A percentile compares a stretch with the other conserved stretches of the same genome.
These are phyloP conservation scores for Chaetomium strumarium DNA, from an alignment of 2,329 filamentous ascomycete species.

Conservation along the genomic window DNA sequence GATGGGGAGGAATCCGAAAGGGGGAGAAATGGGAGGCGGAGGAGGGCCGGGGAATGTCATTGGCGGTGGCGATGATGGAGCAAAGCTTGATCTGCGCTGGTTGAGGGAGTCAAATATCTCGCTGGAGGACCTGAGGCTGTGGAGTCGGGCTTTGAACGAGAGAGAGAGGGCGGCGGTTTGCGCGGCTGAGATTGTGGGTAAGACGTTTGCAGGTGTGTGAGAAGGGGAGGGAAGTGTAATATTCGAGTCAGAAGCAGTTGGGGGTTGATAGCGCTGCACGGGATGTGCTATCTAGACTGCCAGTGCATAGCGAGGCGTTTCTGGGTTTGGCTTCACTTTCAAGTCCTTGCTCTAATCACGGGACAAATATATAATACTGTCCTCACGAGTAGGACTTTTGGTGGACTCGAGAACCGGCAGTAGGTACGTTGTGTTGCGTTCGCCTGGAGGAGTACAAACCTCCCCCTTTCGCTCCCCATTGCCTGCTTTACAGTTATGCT, in stretches of 20 bases:
- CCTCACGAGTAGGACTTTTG: too few species aligned
- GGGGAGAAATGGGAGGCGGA: not conserved
- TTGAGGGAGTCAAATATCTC: slow-evolving; percentile 24
- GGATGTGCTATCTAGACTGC: not conserved
- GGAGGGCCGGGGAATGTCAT: slow-evolving; percentile 17
- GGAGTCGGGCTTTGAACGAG: slow-evolving; percentile 23
- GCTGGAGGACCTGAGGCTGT: slow-evolving; percentile 27
- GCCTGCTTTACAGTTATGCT: too few species aligned
- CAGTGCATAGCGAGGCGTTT: slow-evolving; percentile 10
- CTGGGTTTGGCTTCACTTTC: not conserved
- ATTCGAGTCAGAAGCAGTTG: not conserved
- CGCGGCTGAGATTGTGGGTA: slow-evolving; percentile 26
- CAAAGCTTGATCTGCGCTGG: slow-evolving; percentile 18
- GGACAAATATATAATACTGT: not conserved
- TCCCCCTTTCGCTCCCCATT: too few species aligned
- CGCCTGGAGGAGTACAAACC: too few species aligned
- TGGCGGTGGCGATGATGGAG: slow-evolving; percentile 2
- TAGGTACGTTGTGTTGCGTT: too few species aligned
- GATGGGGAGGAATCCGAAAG: slow-evolving; percentile 3
- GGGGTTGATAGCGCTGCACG: not conserved
- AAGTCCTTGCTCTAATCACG: not conserved
- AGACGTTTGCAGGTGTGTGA: slow-evolving; percentile 28
- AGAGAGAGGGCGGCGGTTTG: slow-evolving; percentile 27
- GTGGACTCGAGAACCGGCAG: too few species aligned
- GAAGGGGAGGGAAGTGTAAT: not conserved